Base-by-base conservation (phyloP, 495 filamentous ascomycete genomes). In the Daldinia caldariorum region DNA sequence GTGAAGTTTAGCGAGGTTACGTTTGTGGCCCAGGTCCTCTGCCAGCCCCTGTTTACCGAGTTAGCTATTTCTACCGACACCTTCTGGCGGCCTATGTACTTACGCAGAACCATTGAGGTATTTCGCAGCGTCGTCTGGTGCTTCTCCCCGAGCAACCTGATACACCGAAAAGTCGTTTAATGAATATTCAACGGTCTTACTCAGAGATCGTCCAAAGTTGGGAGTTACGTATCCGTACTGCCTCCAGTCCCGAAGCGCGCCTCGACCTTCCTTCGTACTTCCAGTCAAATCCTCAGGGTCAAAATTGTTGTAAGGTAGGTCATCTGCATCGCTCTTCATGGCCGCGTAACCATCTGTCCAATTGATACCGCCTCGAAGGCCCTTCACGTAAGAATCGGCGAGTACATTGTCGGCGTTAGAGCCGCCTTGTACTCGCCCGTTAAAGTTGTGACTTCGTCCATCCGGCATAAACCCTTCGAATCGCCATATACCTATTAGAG, bases 301-400 rank as follows among this genome's bases (percentile, higher is more conserved):
- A 54, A 85, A 76, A 32, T 88, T 89, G 47, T 84, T 84, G 14
- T 78, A 74, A 0, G 89, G 90, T 0, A 79, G 71, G 4, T 87
- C 78, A 77, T 91, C 90, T 9, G 89, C 90, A 58, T 92, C 82
- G 61, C 84, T 87, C 18, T 86, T 79, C 86, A 92, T 89, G 20
- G 90, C 90, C 43, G 76, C 73, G 67, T 89, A 92, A 4, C 86
- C 89, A 62, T 87, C 87, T n/a, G 81, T 75, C 89, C 90, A 92
- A 69, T 92, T 83, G 37, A 92, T 80, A 8, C 76, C 79, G 0
- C 68, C 77, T 38, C 83, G 80, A 10, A 92, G 84, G 0, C 89
- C 88, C 67, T 92, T 91, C 20, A 92, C 85, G 67, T 89, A 91
- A 0, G 89, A 88, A 71, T 92, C 90, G 4, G 89, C 90, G 31